Evolutionary conservation across 768 basidiomycete genomes (phyloP), one percentile per base, ranked within the genome.

Genomic region (Russula sp.): DNA sequence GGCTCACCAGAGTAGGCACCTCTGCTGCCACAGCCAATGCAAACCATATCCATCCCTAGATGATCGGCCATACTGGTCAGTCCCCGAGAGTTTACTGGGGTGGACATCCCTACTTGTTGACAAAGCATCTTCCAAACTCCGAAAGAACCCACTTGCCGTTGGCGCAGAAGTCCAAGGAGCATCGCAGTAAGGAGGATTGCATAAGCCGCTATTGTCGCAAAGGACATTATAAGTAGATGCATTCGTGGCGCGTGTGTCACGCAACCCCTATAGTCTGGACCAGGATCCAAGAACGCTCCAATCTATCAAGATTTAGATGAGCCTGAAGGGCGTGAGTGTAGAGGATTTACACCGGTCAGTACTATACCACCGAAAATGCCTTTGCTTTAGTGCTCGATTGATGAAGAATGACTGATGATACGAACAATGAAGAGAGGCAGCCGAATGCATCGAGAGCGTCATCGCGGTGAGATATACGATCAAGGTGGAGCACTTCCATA

Each of bases 1-100:
- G 32, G 50, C 60, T 16, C 5, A 56, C 60, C 38, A 61, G 54
- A 45, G 54, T 50, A 38, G 60, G 60, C 48, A 56, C 47, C 60
- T 61, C 60, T 14, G 54, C 54, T 2, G 13, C 60, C 13, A 61
- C 54, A 2, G 60, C 60, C 47, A 61, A 38, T 6, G 54, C 60
- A 50, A 61, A 50, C 60, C 60, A 61, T 45, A 36, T 36, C 54
- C 60, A 61, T 32, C 60, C 60, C 60, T 61, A 56, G 47, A 43
- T 10, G 22, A 5, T 35, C 16, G 36, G 39, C 11, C 4, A 22
- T 6, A 16, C 25, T 42, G 4, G 20, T 61, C 16, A 56, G 48
- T 32, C 22, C 20, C 11, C 6, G 9, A 29, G 13, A 3, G 18
- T 34, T 32, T 1, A 6, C 11, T 0, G 2, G 39, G 16, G 11